A percentile compares a stretch with the other conserved stretches of the same genome.
These are phyloP conservation scores for Cinnamomum micranthum DNA, from an alignment of 164 flowering plant genomes.

Conservation along the genomic window DNA sequence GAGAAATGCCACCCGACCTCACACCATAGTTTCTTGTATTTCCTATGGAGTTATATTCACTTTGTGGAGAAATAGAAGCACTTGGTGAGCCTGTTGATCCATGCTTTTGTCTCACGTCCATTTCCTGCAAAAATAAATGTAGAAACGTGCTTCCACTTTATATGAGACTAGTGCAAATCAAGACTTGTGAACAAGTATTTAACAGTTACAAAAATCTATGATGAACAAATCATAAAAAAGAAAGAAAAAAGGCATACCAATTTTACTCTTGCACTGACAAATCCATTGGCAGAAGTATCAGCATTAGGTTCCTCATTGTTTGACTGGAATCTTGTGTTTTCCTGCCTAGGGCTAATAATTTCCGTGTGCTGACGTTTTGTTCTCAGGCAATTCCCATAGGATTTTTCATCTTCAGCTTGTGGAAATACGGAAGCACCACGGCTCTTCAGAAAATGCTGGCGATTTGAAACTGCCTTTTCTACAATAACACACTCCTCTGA, in stretches of 20 bases:
- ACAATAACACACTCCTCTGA: conserved; percentile 44
- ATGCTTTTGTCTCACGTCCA: conserved; percentile 74
- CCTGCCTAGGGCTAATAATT: conserved; percentile 39
- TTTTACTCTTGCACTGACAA: conserved; percentile 88
- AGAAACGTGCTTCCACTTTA: not conserved
- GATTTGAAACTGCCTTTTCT: conserved; percentile 29
- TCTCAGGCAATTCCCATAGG: conserved; percentile 25
- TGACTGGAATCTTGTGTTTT: conserved; percentile 42
- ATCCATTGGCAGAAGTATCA: conserved; percentile 58
- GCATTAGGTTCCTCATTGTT: conserved; percentile 41
- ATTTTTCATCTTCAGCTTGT: conserved; percentile 49
- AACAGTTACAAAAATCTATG: not conserved
- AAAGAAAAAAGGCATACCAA: conserved; percentile 45
- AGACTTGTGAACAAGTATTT: not conserved
- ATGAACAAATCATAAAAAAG: not conserved
- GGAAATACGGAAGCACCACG: conserved; percentile 14
- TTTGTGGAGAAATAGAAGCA: conserved; percentile 63
- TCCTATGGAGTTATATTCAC: conserved; percentile 37
- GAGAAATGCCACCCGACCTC: conserved; percentile 55
- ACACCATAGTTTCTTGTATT: conserved; percentile 45
- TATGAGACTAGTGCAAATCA: not conserved
- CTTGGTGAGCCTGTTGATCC: conserved; percentile 62
- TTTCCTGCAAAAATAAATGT: conserved; percentile 50
- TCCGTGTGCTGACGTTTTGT: conserved; percentile 59
- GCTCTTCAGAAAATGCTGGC: conserved; percentile 24